Percentiles rank a stretch among this genome's conserved stretches.
Conservation (phyloP, 768 basidiomycete genomes). For the Termitomyces sp. region DNA sequence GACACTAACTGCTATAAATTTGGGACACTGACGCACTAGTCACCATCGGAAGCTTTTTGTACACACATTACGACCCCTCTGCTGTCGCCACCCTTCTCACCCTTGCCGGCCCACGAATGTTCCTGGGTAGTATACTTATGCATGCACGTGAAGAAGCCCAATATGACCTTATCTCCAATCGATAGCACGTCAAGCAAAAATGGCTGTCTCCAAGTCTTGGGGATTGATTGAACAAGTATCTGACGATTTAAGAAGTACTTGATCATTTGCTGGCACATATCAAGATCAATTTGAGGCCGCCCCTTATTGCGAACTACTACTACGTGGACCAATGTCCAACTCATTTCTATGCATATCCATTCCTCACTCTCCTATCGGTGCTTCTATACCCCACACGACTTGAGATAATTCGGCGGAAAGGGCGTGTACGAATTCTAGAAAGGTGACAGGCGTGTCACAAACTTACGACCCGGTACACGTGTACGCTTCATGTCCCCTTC, state of each 20-base stretch:
- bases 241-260: background rate
- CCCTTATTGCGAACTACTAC: background rate
- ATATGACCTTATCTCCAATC: background rate
- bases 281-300: background rate
- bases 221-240: background rate
- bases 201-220: background rate
- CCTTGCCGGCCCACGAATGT: background rate
- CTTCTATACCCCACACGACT: background rate
- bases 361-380: background rate
- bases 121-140: background rate
- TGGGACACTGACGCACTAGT: background rate
- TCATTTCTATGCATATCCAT: background rate
- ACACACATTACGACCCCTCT: background rate
- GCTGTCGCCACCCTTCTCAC: background rate
- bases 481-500: conserved; percentile 31
- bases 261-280: background rate
- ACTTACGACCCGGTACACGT: conserved; percentile 23
- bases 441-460: conserved; percentile 3
- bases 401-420: background rate
- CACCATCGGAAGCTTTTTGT: background rate
- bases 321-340: background rate
- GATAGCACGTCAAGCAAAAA: background rate
- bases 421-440: conserved; percentile 9
- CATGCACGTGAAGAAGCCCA: background rate
- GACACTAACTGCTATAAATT: background rate